Conservation (phyloP, 805 yeast species). For the Jamesozyma jinghongensis region DNA sequence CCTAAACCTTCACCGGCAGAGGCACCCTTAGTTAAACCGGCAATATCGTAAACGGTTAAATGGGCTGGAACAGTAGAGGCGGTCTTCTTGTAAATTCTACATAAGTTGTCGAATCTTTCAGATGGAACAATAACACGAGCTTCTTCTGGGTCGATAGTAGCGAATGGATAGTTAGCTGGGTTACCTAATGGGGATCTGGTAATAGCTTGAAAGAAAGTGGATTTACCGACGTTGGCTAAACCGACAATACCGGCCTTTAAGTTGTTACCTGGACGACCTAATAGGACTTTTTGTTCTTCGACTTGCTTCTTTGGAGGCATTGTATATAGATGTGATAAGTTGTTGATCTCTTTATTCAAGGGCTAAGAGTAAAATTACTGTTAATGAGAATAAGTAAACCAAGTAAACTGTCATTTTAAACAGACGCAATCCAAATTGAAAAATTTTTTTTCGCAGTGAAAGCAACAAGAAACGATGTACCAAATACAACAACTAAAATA, state of each 20-base stretch:
- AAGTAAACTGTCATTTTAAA: too few species aligned
- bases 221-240: slow-evolving; percentile 71
- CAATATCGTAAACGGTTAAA: slow-evolving; percentile 91
- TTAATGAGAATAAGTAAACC: neutral
- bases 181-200: slow-evolving; percentile 59
- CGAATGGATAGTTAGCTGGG: slow-evolving; percentile 78
- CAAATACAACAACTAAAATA: too few species aligned
- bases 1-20: slow-evolving; percentile 96
- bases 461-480: too few species aligned
- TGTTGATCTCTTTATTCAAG: too few species aligned
- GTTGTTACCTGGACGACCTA: slow-evolving; percentile 73
- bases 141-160: slow-evolving; percentile 94
- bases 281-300: slow-evolving; percentile 54
- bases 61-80: slow-evolving; percentile 84
- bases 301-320: slow-evolving; percentile 37
- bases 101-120: slow-evolving; percentile 70
- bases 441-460: neutral
- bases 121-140: slow-evolving; percentile 94
- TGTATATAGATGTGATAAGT: too few species aligned
- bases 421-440: too few species aligned
- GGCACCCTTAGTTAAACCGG: slow-evolving; percentile 97
- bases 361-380: neutral
- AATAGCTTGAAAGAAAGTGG: slow-evolving; percentile 74
- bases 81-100: slow-evolving; percentile 61
- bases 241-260: slow-evolving; percentile 63